Evolutionary conservation across 148 eudicot species (phyloP), one percentile per base, ranked within the genome.

Genomic region (Heliamphora exappendiculata): DNA sequence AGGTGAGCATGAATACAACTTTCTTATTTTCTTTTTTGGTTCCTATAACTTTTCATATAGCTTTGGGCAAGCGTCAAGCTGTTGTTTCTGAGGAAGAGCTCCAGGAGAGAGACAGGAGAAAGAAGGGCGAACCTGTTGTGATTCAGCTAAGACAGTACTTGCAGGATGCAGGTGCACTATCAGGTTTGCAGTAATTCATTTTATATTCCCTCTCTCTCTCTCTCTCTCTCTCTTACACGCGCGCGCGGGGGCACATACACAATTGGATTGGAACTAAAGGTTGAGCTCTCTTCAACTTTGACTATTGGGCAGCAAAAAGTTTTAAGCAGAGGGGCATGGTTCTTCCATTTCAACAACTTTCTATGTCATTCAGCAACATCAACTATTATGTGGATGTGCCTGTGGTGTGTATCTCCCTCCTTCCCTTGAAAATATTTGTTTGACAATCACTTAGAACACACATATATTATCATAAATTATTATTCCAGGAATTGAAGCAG

Each of bases 321-420:
- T 81, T 83, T 67, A 79, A 79, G 19, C 87, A 87, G 47, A 91
- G 83, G 83, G 99, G 99, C 80, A 89, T 95, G 97, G 99, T 93
- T 81, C 89, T 95, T 73, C 99, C 99, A 29, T 95, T 95, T 84
- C 93, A 95, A 83, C 97, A 89, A 59, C 96, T 93, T 78, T 88
- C 99, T 14, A 93, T 95, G 99, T 79, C 99, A 42, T 95, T 95
- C 87, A 88, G 88, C 86, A 87, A 93, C 81, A 86, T 95, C 86
- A 92, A 88, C 57, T 95, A 95, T 78, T 95, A 89, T 64, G 99
- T 95, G 70, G 99, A 95, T 75, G 91, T 95, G 74, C 98, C 99
- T 71, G 37, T 83, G 91, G 99, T 95, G 77, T 66, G 94, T 82
- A 68, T 73, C 36, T 34, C 39, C 28, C 67, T 74, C 37, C 59